phyloP scores from a whole-genome alignment of 805 yeast species.

The Candida ascalaphidarum region DNA sequence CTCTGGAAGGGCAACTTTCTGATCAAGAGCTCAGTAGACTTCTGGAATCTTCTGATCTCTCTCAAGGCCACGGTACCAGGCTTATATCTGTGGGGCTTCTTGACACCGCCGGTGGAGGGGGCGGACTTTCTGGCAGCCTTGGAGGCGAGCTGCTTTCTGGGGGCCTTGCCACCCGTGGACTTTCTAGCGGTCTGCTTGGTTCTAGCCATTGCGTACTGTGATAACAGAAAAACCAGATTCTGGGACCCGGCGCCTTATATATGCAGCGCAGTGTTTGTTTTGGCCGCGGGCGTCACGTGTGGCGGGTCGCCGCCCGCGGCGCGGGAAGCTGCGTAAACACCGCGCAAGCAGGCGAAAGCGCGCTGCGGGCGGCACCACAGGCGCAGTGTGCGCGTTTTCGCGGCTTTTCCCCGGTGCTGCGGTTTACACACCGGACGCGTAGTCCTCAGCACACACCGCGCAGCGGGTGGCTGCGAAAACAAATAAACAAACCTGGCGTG shows the following conservation, averaged over 20 bases:
- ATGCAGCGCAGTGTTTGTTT: background rate
- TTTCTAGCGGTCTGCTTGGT: conserved; percentile 93
- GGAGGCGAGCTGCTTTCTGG: conserved; percentile 89
- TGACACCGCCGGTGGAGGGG: conserved; percentile 88
- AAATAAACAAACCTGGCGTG: background rate
- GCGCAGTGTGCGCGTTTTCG: no score
- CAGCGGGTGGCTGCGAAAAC: no score
- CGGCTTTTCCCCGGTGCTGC: conserved; percentile 1
- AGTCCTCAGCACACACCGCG: background rate
- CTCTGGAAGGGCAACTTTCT: conserved; percentile 97
- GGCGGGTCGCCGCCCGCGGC: conserved; percentile 1
- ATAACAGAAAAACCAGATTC: conserved; percentile 1
- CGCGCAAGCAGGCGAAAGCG: no score
- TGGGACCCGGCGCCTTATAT: no score
- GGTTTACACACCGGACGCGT: conserved; percentile 4
- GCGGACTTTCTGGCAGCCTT: conserved; percentile 93
- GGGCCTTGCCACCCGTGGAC: conserved; percentile 93
- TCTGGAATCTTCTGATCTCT: conserved; percentile 97
- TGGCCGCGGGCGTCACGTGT: background rate
- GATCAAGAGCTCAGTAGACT: conserved; percentile 88
- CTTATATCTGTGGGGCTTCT: conserved; percentile 93
- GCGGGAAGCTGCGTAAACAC: conserved; percentile 2
- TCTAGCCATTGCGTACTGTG: conserved; percentile 60
- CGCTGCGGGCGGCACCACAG: no score
- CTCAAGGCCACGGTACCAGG: conserved; percentile 96